A percentile compares a stretch with the other conserved stretches of the same genome.
phyloP scores from a whole-genome alignment of 768 basidiomycete species.

The Suillus subalutaceus region DNA sequence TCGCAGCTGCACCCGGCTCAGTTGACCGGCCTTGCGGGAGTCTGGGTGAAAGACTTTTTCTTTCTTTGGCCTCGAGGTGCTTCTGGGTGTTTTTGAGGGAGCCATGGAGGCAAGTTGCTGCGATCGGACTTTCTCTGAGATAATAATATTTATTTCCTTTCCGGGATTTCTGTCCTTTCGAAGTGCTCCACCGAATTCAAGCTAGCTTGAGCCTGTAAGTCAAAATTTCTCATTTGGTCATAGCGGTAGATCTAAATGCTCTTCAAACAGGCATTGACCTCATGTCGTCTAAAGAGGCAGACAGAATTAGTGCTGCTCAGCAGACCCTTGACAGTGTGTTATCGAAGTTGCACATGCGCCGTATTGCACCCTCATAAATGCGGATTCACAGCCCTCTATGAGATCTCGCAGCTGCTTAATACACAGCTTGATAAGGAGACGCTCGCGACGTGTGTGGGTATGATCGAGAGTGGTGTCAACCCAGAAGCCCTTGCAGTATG shows the following conservation, averaged over 20 bases:
- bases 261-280: background rate
- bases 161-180: background rate
- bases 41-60: conserved; percentile 84
- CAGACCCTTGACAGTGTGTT: conserved; percentile 72
- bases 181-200: background rate
- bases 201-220: background rate
- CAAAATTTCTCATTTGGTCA: background rate
- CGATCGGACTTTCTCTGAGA: background rate
- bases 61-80: conserved; percentile 48
- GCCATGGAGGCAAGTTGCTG: background rate
- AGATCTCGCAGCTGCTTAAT: conserved; percentile 87
- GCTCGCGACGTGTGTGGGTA: conserved; percentile 86
- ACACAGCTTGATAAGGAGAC: conserved; percentile 90
- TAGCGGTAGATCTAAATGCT: background rate
- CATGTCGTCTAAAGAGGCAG: conserved; percentile 54
- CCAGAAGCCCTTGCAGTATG: conserved; percentile 89
- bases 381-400: conserved; percentile 66
- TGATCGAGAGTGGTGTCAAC: conserved; percentile 93
- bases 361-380: conserved; percentile 15
- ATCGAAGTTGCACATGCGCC: background rate
- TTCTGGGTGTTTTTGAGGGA: conserved; percentile 18
- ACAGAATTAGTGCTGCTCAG: conserved; percentile 64
- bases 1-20: conserved; percentile 66
- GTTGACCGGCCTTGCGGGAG: conserved; percentile 81
- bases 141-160: conserved; percentile 1